Conservation (phyloP, 78 protist genomes). For the Goniomonas avonlea region DNA sequence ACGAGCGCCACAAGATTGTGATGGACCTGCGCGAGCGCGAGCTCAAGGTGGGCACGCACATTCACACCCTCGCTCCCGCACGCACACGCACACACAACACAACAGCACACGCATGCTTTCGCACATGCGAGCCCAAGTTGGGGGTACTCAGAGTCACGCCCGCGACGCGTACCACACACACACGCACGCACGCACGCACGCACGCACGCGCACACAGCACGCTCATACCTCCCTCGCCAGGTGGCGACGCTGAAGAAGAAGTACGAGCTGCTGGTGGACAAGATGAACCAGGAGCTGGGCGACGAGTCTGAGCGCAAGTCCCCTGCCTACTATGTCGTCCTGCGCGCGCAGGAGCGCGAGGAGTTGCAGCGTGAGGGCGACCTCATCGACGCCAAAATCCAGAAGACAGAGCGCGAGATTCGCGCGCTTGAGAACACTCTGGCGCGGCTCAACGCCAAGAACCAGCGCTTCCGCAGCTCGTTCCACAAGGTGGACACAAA, state of each 20-base stretch:
- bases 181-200: too few relatives aligned
- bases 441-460: constrained; percentile 16
- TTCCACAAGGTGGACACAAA: too few relatives aligned
- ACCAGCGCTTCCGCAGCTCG: background rate
- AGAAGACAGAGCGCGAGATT: constrained; percentile 19
- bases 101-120: too few relatives aligned
- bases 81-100: too few relatives aligned
- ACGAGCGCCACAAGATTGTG: background rate
- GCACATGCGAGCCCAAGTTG: too few relatives aligned
- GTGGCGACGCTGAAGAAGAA: constrained; percentile 5
- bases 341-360: constrained; percentile 26
- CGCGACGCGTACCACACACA: too few relatives aligned
- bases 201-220: too few relatives aligned
- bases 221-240: too few relatives aligned
- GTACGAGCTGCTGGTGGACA: constrained; percentile 1
- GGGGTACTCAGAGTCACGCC: too few relatives aligned
- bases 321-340: constrained; percentile 21
- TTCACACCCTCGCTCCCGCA: too few relatives aligned
- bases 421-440: constrained; percentile 27
- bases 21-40: constrained; percentile 13
- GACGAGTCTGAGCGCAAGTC: constrained; percentile 5
- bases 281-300: constrained; percentile 1
- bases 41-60: too few relatives aligned
- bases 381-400: background rate
- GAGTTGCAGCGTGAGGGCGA: constrained; percentile 17